phyloP scores from a whole-genome alignment of 495 filamentous ascomycete species.

The Xylaria curta region DNA sequence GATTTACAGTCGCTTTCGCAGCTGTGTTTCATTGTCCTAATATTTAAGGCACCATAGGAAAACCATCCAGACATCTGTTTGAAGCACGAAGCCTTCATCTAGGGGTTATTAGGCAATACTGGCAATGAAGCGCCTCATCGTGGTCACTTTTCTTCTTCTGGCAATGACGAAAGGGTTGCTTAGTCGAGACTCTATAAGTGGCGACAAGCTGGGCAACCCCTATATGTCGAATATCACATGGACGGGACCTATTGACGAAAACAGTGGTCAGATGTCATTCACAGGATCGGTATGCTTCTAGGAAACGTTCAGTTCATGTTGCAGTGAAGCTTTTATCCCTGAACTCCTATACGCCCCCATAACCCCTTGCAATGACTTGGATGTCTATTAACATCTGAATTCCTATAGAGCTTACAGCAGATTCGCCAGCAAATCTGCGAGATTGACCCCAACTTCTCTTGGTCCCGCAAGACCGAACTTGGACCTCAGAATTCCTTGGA shows the following conservation, averaged over 20 bases:
- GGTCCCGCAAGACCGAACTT: background rate
- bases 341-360: background rate
- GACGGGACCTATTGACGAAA: conserved; percentile 13
- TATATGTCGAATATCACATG: conserved; percentile 4
- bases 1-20: background rate
- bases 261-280: background rate
- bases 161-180: background rate
- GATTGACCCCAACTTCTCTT: conserved; percentile 13
- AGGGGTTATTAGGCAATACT: background rate
- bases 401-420: conserved; percentile 10
- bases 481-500: background rate
- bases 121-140: background rate
- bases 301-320: background rate
- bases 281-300: conserved; percentile 7
- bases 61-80: background rate
- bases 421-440: conserved; percentile 22
- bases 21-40: background rate
- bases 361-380: background rate
- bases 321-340: background rate
- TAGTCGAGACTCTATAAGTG: background rate
- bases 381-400: background rate
- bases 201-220: background rate
- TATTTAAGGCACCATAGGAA: background rate
- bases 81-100: background rate
- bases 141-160: background rate